Evolutionary conservation across 2,329 filamentous ascomycete genomes (phyloP).

Genomic region (Aspergillus calidoustus): DNA sequence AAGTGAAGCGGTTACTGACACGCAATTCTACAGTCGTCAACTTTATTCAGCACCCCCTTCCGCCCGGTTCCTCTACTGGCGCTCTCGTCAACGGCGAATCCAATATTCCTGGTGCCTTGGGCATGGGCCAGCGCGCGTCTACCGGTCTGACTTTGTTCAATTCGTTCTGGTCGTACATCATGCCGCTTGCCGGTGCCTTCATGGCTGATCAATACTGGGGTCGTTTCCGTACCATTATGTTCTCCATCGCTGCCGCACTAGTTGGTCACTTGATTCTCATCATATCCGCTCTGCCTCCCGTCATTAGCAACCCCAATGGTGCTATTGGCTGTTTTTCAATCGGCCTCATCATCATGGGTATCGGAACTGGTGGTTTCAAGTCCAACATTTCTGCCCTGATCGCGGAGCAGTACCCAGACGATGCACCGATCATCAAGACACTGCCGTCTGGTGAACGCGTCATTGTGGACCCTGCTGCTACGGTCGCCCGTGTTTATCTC

Average conservation of each 20-base stretch:
- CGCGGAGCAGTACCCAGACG: slow-evolving; percentile 70
- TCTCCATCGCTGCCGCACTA: slow-evolving; percentile 67
- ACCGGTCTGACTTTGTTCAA: slow-evolving; percentile 61
- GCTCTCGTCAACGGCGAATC: slow-evolving; percentile 27
- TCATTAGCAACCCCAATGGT: slow-evolving; percentile 62
- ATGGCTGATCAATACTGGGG: slow-evolving; percentile 72
- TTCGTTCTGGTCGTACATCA: slow-evolving; percentile 66
- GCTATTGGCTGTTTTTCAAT: slow-evolving; percentile 68
- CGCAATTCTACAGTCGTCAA: slow-evolving; percentile 55
- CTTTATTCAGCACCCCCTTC: slow-evolving; percentile 64
- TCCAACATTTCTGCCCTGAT: slow-evolving; percentile 75
- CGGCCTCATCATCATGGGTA: slow-evolving; percentile 69
- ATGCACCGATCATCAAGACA: slow-evolving; percentile 61
- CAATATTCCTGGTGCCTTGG: slow-evolving; percentile 57
- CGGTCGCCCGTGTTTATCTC: slow-evolving; percentile 69
- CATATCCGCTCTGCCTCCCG: slow-evolving; percentile 64
- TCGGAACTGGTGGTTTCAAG: slow-evolving; percentile 81
- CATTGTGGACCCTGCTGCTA: slow-evolving; percentile 71
- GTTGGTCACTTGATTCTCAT: slow-evolving; percentile 71
- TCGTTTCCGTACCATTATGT: slow-evolving; percentile 73
- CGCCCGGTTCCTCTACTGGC: slow-evolving; percentile 60
- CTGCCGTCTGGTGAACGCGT: slow-evolving; percentile 64
- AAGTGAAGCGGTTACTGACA: not conserved
- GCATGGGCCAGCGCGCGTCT: slow-evolving; percentile 62
- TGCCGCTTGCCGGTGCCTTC: slow-evolving; percentile 64